Evolutionary conservation across 2,329 filamentous ascomycete genomes (phyloP).

Genomic region (Pseudogymnoascus sp.): DNA sequence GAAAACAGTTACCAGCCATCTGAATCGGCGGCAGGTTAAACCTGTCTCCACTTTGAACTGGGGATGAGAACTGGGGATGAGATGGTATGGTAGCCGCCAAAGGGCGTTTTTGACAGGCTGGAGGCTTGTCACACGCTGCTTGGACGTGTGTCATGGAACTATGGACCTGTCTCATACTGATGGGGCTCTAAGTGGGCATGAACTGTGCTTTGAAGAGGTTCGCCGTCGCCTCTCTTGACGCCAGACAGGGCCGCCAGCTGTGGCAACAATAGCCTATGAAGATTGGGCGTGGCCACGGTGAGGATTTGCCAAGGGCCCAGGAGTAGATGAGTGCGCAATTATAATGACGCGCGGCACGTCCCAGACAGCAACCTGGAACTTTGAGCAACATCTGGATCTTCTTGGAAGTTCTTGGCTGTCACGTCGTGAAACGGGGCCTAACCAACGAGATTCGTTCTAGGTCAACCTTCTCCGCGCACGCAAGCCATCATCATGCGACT

Average conservation of each 20-base stretch:
- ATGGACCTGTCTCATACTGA: neutral
- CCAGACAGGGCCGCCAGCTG: neutral
- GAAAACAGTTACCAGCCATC: neutral
- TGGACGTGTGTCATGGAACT: neutral
- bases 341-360: neutral
- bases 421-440: neutral
- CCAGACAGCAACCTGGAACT: neutral
- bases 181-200: neutral
- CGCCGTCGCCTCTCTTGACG: neutral
- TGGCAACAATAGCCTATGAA: neutral
- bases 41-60: neutral
- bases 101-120: neutral
- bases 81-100: neutral
- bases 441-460: neutral
- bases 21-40: neutral
- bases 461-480: neutral
- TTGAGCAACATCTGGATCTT: neutral
- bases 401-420: conserved; percentile 4
- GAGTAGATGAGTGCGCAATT: neutral
- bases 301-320: neutral
- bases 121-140: neutral
- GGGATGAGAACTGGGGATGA: neutral
- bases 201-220: neutral
- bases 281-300: neutral
- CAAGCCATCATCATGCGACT: neutral